These are phyloP conservation scores for Carex kokanica DNA, from an alignment of 176 grass and related monocot species.

Conservation along the genomic window DNA sequence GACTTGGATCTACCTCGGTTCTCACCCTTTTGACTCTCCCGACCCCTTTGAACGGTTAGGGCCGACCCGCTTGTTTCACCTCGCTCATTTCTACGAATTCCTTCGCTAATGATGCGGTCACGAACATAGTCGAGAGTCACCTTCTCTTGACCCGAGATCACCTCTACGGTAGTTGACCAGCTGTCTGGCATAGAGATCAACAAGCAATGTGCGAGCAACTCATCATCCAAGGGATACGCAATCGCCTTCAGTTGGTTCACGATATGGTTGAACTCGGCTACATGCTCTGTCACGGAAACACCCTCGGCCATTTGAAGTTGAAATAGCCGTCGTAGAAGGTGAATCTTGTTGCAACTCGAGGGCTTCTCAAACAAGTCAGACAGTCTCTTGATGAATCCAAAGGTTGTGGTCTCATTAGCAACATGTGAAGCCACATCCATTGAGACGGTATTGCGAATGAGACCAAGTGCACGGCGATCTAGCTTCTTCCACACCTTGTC, in stretches of 20 bases:
- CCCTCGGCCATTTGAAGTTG: not conserved
- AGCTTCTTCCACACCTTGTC: not conserved
- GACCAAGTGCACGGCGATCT: not conserved
- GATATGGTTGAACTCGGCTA: not conserved
- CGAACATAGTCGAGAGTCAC: not conserved
- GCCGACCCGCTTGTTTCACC: not conserved
- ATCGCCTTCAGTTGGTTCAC: not conserved
- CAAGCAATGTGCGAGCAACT: not conserved
- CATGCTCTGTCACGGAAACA: not conserved
- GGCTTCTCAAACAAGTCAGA: not conserved
- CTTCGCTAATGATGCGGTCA: not conserved
- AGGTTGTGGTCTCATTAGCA: not conserved
- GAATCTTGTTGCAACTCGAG: not conserved
- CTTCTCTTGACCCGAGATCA: not conserved
- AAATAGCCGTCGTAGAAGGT: not conserved
- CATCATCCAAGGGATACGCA: not conserved
- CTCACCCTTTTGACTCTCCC: not conserved
- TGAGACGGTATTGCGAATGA: not conserved
- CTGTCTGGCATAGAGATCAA: not conserved
- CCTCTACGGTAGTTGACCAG: not conserved
- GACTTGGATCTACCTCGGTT: not conserved
- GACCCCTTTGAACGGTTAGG: not conserved
- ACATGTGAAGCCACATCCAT: not conserved
- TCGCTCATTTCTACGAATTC: not conserved
- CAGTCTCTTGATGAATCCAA: not conserved